Base-by-base conservation (phyloP, 2,329 filamentous ascomycete species). In the Pseudogymnoascus sp. region DNA sequence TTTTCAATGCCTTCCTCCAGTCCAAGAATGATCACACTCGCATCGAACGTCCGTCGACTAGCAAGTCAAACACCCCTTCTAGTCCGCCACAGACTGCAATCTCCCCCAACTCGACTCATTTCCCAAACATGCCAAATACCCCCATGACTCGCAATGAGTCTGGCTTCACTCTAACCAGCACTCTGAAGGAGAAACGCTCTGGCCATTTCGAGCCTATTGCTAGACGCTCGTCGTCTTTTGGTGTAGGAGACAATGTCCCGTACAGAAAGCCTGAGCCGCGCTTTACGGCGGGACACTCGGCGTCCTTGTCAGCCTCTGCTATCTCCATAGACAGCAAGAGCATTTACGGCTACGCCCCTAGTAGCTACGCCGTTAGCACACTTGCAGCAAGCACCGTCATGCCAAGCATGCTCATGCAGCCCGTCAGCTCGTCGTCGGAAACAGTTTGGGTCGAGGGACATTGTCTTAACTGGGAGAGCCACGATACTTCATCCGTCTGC, bases 191-290 rank as follows among this genome's bases (percentile, higher is more conserved):
- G 77, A 99, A 97, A 79, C 86, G 93, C 61, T 97, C 95, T 2
- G 93, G 90, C 1, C 91, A 97, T 73, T 96, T 97, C 69, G 85
- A 88, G 63, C 76, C 66, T 78, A 82, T 80, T 67, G 89, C 89
- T n/a, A 85, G 93, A 65, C 86, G 93, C 68, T 97, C 93, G 77
- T 96, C 93, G n/a, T 96, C 93, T 1, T 96, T 96, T 75, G 90
- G 88, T 31, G 81, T 93, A 72, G 90, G 91, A 68, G 87, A 86
- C 73, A 83, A 87, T 68, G 82, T 82, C 38, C 85, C 87, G 0
- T 76, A 88, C 19, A 84, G 90, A 68, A 82, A 88, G 44, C 88
- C 89, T 4, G 90, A 85, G 73, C 78, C 88, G 33, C 90, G 92
- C 4, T 92, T 93, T 76, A 79, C 91, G 13, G 85, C 83, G 68